Percentiles rank a stretch among this genome's conserved stretches.
Conservation (phyloP, 139 green algal species). For the Protoeuglena noctilucae region DNA sequence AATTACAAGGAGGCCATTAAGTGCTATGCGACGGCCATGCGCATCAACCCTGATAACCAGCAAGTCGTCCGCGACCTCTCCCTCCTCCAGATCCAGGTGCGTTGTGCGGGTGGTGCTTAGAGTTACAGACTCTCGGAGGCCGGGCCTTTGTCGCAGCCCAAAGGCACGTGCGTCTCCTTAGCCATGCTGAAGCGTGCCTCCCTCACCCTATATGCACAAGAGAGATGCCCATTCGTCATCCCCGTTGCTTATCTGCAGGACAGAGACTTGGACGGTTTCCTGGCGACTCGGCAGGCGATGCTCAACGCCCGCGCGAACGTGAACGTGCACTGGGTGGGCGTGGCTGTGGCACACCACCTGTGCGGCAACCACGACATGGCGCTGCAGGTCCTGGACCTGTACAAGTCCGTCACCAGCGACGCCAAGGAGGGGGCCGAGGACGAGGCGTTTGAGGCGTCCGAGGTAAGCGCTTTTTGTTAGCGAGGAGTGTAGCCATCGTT, state of each 20-base stretch:
- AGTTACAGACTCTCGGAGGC: too few species aligned
- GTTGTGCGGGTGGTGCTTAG: background rate
- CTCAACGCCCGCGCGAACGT: conserved; percentile 59
- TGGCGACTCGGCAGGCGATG: conserved; percentile 74
- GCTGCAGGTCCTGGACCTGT: conserved; percentile 14
- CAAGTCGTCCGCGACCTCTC: conserved; percentile 84
- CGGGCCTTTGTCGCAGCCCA: too few species aligned
- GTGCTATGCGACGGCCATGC: conserved; percentile 94
- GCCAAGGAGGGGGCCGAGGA: too few species aligned
- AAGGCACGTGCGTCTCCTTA: too few species aligned
- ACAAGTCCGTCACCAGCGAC: too few species aligned
- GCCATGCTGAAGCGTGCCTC: background rate
- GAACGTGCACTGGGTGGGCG: conserved; percentile 76
- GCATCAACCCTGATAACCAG: conserved; percentile 80
- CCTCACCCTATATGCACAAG: background rate
- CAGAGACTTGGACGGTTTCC: conserved; percentile 73
- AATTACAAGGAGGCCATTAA: conserved; percentile 97
- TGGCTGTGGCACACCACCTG: conserved; percentile 83
- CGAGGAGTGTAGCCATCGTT: too few species aligned
- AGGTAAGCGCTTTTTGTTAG: too few species aligned
- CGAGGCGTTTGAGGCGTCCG: too few species aligned
- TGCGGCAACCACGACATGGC: conserved; percentile 43
- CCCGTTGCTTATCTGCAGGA: too few species aligned
- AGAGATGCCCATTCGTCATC: background rate
- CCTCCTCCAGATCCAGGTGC: conserved; percentile 57